A percentile compares a stretch with the other conserved stretches of the same genome.
Conservation (phyloP, 78 protist species). For the Dictyostelium discoideum region DNA sequence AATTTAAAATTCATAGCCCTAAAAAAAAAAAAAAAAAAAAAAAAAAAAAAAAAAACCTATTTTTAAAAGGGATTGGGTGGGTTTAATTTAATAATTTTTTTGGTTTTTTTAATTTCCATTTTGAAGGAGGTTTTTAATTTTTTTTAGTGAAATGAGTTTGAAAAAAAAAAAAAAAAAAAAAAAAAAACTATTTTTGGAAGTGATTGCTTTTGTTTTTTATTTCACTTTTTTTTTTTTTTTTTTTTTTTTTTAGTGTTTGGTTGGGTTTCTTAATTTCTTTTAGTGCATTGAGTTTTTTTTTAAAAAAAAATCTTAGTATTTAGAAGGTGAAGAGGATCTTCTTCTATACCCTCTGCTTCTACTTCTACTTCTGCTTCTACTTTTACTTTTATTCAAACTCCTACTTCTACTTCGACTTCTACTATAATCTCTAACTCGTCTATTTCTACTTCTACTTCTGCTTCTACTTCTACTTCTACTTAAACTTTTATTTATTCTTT, state of each 20-base stretch:
- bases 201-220: no score
- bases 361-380: slow-evolving; percentile 1
- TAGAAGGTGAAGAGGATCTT: not conserved
- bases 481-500: not conserved
- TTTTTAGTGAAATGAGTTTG: no score
- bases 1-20: not conserved
- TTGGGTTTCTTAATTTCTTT: no score
- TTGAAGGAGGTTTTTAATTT: no score
- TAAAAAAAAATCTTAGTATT: not conserved
- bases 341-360: not conserved
- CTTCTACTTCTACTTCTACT: slow-evolving; percentile 3
- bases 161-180: no score
- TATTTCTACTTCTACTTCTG: not conserved
- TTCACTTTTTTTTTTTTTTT: not conserved
- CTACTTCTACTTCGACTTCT: not conserved
- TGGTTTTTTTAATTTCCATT: no score
- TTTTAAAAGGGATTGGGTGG: no score
- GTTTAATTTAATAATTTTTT: no score
- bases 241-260: not conserved
- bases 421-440: not conserved
- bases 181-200: not conserved
- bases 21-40: no score
- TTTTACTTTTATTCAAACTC: not conserved
- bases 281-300: no score
- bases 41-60: no score